phyloP scores from a whole-genome alignment of 305 asterid species.

The Fraxinus sp. region DNA sequence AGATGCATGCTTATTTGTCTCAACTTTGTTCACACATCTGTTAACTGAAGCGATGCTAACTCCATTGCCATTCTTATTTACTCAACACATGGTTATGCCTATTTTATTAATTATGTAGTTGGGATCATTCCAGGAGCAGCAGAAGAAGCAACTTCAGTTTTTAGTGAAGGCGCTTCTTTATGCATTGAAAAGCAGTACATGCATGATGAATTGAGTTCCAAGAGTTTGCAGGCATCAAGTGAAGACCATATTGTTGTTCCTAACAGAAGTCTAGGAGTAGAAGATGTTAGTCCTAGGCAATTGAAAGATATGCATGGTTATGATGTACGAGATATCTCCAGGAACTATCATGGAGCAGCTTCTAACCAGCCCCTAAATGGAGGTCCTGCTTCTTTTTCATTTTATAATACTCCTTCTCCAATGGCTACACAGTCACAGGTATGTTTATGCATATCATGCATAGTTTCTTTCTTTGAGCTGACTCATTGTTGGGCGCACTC shows the following conservation, averaged over 20 bases:
- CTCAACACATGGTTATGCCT: conserved; percentile 15
- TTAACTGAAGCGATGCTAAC: conserved; percentile 4
- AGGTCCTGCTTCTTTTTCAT: conserved; percentile 53
- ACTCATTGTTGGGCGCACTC: conserved; percentile 15
- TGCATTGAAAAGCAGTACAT: conserved; percentile 68
- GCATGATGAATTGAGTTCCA: conserved; percentile 48
- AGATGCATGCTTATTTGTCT: conserved; percentile 8
- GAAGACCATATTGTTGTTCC: conserved; percentile 53
- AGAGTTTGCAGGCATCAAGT: conserved; percentile 44
- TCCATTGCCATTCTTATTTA: conserved; percentile 18
- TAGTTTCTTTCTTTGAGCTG: conserved; percentile 17
- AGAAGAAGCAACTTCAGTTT: conserved; percentile 79
- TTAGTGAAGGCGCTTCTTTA: conserved; percentile 74
- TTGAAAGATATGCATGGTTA: conserved; percentile 48
- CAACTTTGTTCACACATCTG: conserved; percentile 3
- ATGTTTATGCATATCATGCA: conserved; percentile 15
- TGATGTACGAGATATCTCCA: conserved; percentile 68
- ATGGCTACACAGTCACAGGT: conserved; percentile 79
- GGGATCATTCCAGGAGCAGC: conserved; percentile 69
- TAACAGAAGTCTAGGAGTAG: conserved; percentile 45
- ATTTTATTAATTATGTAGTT: conserved; percentile 22
- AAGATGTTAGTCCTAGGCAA: conserved; percentile 76
- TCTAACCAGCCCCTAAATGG: conserved; percentile 58
- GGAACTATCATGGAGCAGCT: conserved; percentile 55
- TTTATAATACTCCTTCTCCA: conserved; percentile 89